phyloP scores from a whole-genome alignment of 495 filamentous ascomycete genomes.

The Astrothelium subdiscretum region DNA sequence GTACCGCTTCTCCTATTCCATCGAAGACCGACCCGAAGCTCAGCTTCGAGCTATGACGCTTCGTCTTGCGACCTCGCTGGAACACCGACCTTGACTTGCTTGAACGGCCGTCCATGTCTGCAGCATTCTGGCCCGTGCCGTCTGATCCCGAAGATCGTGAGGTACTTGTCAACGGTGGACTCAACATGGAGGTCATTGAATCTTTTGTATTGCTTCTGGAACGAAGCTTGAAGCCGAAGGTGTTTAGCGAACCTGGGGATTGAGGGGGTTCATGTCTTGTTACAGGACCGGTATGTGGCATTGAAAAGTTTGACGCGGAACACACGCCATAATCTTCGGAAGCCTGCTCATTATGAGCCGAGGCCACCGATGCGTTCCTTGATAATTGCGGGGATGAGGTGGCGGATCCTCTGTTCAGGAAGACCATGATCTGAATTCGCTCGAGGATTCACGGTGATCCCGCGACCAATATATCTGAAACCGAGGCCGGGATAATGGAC shows the following conservation, averaged over 20 bases:
- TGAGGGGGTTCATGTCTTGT: background rate
- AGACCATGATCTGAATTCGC: background rate
- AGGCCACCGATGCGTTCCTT: background rate
- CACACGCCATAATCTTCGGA: background rate
- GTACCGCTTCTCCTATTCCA: background rate
- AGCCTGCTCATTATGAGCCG: background rate
- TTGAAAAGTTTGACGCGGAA: background rate
- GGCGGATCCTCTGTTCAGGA: background rate
- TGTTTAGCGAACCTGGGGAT: background rate
- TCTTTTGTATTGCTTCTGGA: constrained; percentile 3
- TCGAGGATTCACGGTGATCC: background rate
- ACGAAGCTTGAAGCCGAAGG: background rate
- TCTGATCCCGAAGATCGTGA: background rate
- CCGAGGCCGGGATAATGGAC: background rate
- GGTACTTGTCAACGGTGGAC: background rate
- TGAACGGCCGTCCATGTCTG: background rate
- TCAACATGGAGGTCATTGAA: background rate
- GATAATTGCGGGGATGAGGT: constrained; percentile 1
- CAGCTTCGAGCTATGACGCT: constrained; percentile 2
- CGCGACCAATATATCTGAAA: background rate
- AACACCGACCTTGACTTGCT: background rate
- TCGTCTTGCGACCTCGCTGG: background rate
- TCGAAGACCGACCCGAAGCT: background rate
- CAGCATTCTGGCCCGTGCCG: background rate
- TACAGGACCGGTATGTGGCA: background rate